These are phyloP conservation scores for Exophiala aquamarina DNA, from an alignment of 2,329 filamentous ascomycete genomes.

Conservation along the genomic window DNA sequence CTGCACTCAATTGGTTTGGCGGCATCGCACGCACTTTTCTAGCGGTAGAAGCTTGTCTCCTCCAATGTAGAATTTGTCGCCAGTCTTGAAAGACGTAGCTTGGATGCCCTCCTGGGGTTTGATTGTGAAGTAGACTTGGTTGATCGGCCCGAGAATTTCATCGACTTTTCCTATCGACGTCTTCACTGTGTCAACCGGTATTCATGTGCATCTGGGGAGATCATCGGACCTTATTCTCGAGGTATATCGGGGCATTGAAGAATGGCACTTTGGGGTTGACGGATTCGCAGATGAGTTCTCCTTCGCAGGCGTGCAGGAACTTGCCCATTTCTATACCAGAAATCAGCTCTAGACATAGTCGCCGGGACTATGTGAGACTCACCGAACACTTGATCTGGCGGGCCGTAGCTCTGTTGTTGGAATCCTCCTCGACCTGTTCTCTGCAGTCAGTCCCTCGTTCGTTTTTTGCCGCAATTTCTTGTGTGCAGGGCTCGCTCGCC, in stretches of 20 bases:
- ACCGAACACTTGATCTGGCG: slow-evolving; percentile 62
- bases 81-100: slow-evolving; percentile 88
- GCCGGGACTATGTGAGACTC: slow-evolving; percentile 26
- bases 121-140: slow-evolving; percentile 97
- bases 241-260: slow-evolving; percentile 98
- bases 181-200: slow-evolving; percentile 39
- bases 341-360: slow-evolving; percentile 28
- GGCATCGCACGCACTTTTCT: slow-evolving; percentile 62
- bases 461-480: slow-evolving; percentile 25
- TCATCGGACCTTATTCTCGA: slow-evolving; percentile 83
- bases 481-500: slow-evolving; percentile 8
- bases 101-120: slow-evolving; percentile 97
- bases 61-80: slow-evolving; percentile 96
- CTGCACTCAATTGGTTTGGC: slow-evolving; percentile 1
- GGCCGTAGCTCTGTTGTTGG: slow-evolving; percentile 61
- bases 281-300: slow-evolving; percentile 96
- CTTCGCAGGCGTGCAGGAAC: slow-evolving; percentile 92
- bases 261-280: slow-evolving; percentile 95
- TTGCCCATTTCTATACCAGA: slow-evolving; percentile 75
- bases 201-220: neutral
- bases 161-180: slow-evolving; percentile 94
- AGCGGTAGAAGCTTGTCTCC: slow-evolving; percentile 91
- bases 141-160: slow-evolving; percentile 95
- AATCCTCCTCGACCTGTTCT: slow-evolving; percentile 57
- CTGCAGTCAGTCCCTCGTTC: slow-evolving; percentile 13